Base-by-base conservation (phyloP, 2,329 filamentous ascomycete genomes). In the Cladosporium sphaerospermum region DNA sequence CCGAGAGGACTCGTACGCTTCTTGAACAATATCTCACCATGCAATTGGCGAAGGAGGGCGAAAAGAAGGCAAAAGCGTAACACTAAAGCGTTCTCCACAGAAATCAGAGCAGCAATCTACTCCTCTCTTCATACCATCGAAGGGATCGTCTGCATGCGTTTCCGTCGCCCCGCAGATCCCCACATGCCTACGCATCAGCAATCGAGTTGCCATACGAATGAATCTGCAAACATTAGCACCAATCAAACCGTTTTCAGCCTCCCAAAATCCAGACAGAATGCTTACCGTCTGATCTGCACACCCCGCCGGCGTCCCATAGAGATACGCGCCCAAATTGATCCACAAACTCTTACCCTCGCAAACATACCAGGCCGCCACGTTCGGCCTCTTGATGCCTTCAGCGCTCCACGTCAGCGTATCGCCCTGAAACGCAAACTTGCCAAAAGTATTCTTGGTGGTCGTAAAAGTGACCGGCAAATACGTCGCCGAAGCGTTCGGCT, bases 271-370 rank as follows among this genome's bases (percentile, higher is more conserved):
- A 13, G n/a, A 10, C 8, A 3, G n/a, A 39, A 28, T 23, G 69
- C 75, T 68, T 58, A 78, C 76, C 45, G 79, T 83, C 68, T 83
- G 75, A 68, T 84, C 80, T 31, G 73, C 71, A 67, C 80, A 83
- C 3, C 80, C 80, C 3, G 67, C 64, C 0, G 80, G 80, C 9
- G 80, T 83, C 66, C 78, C 68, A 61, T 82, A 83, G 23, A 68
- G 68, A 61, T 83, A 83, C 11, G 77, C 78, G 0, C 81, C 80
- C 52, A 82, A 72, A 60, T 83, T 83, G 61, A 83, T 74, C 61
- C 78, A 82, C 56, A 83, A 58, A 48, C 64, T 62, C 66, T 79
- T 75, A 5, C 71, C 69, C 43, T 68, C 69, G 57, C 79, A 84
- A 49, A 83, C 80, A 57, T 81, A 74, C 79, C 80, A 84, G 1